Evolutionary conservation across 2,329 filamentous ascomycete genomes (phyloP), one percentile per base, ranked within the genome.

Genomic region (Venturia nashicola): DNA sequence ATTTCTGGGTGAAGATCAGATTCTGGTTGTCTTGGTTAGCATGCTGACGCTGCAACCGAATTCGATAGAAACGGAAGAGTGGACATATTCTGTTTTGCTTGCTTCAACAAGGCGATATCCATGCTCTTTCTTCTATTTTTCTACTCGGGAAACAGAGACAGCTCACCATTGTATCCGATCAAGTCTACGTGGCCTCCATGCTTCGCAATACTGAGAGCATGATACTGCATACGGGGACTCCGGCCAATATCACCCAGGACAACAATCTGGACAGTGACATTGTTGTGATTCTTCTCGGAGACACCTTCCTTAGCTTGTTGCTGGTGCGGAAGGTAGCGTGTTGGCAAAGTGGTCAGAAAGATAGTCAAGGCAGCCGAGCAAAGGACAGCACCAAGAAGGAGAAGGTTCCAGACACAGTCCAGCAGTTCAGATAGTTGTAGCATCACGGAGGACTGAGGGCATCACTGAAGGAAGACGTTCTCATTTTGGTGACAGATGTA

Each of bases 151-250:
- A 57, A 34, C 6, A 36, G 9, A 34, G 42, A 23, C 16, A 48
- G 42, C 61, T 65, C 73, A 92, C 91, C 90, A 72, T 87, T 81
- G 73, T 97, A 97, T 57, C 93, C 94, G 69, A 99, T 87, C 14
- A 99, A 78, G 72, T 93, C 86, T 23, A 97, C 93, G 42, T 82
- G 81, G 7, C 86, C 88, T 32, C 90, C 90, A 71, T 91, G 86
- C 70, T 87, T 89, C 48, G 91, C 90, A 70, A 97, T 86, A 73
- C 93, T 97, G 69, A 96, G 79, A 23, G 93, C 93, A 82, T 99
- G 94, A 71, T 99, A 97, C 72, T 97, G 92, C 93, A 99, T 99
- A 64, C 94, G 90, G 61, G 94, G 94, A 73, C 93, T 97, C 57
- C 92, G 86, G 46, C 94, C 94, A 73, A 99, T 92, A 72, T 99